Conservation (phyloP, 768 basidiomycete species). For the Russula brevipes region DNA sequence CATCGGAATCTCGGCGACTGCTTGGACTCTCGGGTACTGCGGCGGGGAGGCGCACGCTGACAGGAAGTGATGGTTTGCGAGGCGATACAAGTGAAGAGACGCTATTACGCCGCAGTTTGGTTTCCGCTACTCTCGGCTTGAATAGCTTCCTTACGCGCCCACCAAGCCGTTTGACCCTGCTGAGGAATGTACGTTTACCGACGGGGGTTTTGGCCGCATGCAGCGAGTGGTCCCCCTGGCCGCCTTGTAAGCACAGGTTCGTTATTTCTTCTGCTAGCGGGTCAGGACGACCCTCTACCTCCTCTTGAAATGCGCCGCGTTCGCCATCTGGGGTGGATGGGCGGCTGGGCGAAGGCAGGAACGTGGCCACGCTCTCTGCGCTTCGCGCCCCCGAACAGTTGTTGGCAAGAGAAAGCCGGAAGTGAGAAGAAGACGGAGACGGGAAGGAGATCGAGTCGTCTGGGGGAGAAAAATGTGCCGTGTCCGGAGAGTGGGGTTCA, state of each 20-base stretch:
- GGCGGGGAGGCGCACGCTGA: slow-evolving; percentile 13
- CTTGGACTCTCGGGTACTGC: slow-evolving; percentile 9
- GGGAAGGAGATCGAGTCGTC: slow-evolving; percentile 14
- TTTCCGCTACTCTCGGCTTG: slow-evolving; percentile 10
- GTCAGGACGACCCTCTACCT: neutral
- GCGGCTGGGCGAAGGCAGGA: slow-evolving; percentile 2
- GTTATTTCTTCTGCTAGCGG: neutral
- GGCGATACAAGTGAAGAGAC: slow-evolving; percentile 7
- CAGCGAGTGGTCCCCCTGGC: neutral
- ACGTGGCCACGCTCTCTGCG: slow-evolving; percentile 10
- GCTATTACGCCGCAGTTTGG: slow-evolving; percentile 11
- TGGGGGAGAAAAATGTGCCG: slow-evolving; percentile 22
- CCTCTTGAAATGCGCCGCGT: neutral
- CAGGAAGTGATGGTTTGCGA: neutral
- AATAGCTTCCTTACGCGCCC: slow-evolving; percentile 21
- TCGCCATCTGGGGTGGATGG: slow-evolving; percentile 1
- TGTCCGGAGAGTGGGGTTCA: slow-evolving; percentile 24
- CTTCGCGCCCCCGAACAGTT: slow-evolving; percentile 6
- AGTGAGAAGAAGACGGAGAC: slow-evolving; percentile 22
- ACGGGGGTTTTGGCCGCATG: neutral
- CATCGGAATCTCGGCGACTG: neutral
- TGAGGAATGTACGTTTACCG: slow-evolving; percentile 19
- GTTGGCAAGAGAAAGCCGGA: slow-evolving; percentile 19
- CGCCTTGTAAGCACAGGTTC: neutral
- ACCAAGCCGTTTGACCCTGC: slow-evolving; percentile 21